Evolutionary conservation across 768 basidiomycete species (phyloP).

Genomic region (Wakefieldia striispora): DNA sequence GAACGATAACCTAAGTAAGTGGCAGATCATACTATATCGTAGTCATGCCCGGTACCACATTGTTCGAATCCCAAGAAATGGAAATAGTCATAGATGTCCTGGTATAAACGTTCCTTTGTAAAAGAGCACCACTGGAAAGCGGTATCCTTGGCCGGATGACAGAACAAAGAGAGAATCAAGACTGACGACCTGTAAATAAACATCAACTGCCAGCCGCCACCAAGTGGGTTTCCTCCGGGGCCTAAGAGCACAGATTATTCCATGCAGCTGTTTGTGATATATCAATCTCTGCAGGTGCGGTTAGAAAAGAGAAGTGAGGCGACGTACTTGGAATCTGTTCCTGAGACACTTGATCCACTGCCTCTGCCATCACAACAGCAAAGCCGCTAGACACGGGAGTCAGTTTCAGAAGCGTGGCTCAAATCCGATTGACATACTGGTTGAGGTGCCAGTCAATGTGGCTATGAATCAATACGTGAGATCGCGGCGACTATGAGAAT

Average conservation of each 20-base stretch:
- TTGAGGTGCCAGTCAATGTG: constrained; percentile 32
- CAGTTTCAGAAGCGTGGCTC: not conserved
- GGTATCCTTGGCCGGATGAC: not conserved
- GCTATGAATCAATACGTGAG: constrained; percentile 9
- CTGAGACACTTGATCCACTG: constrained; percentile 1
- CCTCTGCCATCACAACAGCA: constrained; percentile 31
- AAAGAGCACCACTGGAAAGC: not conserved
- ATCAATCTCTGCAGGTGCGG: not conserved
- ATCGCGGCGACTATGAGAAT: not conserved
- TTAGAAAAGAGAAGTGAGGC: not conserved
- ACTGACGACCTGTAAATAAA: not conserved
- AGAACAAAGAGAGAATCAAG: not conserved
- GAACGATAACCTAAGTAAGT: no score
- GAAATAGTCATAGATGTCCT: no score
- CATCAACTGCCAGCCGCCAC: not conserved
- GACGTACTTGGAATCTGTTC: constrained; percentile 24
- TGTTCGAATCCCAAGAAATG: no score
- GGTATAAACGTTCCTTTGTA: no score
- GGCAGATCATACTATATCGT: no score
- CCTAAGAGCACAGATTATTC: constrained; percentile 15
- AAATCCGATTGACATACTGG: constrained; percentile 14
- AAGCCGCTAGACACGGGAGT: constrained; percentile 18
- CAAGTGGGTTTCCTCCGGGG: not conserved
- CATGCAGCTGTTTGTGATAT: constrained; percentile 15
- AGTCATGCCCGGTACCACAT: no score